phyloP scores from a whole-genome alignment of 176 grass and related monocot species.

The Hsuehochloa calcarea region DNA sequence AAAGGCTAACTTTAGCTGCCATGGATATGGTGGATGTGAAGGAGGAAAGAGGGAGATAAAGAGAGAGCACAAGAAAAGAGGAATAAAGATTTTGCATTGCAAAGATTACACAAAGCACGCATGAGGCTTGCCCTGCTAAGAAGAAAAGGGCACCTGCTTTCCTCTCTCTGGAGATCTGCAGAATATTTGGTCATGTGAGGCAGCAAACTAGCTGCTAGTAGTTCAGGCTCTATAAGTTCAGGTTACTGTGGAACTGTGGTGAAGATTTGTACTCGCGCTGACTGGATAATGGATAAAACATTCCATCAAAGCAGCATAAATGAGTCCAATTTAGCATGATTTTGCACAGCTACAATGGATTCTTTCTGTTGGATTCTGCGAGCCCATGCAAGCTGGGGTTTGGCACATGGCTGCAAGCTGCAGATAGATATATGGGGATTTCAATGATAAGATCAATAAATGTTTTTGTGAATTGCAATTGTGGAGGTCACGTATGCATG shows the following conservation, averaged over 20 bases:
- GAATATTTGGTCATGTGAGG: slow-evolving; percentile 42
- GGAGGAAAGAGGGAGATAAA: slow-evolving; percentile 11
- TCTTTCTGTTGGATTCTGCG: slow-evolving; percentile 3
- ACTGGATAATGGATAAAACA: not conserved
- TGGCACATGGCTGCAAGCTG: slow-evolving; percentile 9
- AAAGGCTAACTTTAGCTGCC: slow-evolving; percentile 28
- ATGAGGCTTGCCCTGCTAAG: slow-evolving; percentile 32
- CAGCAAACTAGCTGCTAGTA: not conserved
- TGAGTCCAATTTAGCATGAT: not conserved
- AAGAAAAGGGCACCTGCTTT: slow-evolving; percentile 43
- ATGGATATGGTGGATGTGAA: slow-evolving; percentile 24
- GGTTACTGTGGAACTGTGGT: not conserved
- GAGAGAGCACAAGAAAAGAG: not conserved
- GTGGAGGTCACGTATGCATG: not conserved
- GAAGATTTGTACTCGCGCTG: not conserved
- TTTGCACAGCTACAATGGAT: not conserved
- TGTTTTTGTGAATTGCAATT: not conserved
- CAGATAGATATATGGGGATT: not conserved
- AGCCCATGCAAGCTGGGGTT: not conserved
- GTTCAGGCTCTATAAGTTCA: not conserved
- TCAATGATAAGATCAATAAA: slow-evolving; percentile 3
- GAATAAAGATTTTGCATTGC: slow-evolving; percentile 25
- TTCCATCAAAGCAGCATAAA: slow-evolving; percentile 1
- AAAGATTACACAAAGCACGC: slow-evolving; percentile 24
- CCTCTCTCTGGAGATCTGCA: slow-evolving; percentile 44